Percentiles rank a stretch among this genome's conserved stretches.
phyloP scores from a whole-genome alignment of 495 filamentous ascomycete genomes.

The Penicillium ucsense region DNA sequence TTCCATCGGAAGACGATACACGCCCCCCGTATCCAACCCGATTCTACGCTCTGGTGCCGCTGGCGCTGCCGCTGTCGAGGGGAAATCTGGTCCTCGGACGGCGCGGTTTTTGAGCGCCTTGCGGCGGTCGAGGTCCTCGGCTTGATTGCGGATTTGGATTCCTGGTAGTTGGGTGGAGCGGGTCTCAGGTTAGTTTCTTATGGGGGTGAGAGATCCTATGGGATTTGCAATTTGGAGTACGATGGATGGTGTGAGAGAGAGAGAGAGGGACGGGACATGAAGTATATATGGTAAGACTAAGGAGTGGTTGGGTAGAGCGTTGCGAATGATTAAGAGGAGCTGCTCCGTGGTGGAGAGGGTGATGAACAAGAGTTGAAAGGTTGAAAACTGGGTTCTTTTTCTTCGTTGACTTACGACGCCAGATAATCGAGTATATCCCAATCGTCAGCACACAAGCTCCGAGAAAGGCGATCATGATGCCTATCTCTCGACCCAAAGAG shows the following conservation, averaged over 20 bases:
- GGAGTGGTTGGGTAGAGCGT: too few species aligned
- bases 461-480: conserved; percentile 35
- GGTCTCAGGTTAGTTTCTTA: too few species aligned
- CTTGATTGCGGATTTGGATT: conserved; percentile 15
- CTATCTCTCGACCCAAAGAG: conserved; percentile 30
- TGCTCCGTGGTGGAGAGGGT: neutral
- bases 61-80: neutral
- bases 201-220: too few species aligned
- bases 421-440: conserved; percentile 27
- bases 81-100: neutral
- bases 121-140: conserved; percentile 26
- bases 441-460: conserved; percentile 28
- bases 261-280: too few species aligned
- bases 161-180: neutral
- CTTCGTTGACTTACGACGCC: conserved; percentile 18
- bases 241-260: too few species aligned
- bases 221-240: too few species aligned
- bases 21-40: too few species aligned
- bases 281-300: too few species aligned
- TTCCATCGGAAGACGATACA: too few species aligned
- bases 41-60: too few species aligned
- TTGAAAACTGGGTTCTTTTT: neutral
- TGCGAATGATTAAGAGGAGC: too few species aligned
- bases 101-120: conserved; percentile 19
- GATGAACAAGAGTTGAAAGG: neutral